Evolutionary conservation across 2,329 filamentous ascomycete genomes (phyloP).

Genomic region (Cadophora sp.): DNA sequence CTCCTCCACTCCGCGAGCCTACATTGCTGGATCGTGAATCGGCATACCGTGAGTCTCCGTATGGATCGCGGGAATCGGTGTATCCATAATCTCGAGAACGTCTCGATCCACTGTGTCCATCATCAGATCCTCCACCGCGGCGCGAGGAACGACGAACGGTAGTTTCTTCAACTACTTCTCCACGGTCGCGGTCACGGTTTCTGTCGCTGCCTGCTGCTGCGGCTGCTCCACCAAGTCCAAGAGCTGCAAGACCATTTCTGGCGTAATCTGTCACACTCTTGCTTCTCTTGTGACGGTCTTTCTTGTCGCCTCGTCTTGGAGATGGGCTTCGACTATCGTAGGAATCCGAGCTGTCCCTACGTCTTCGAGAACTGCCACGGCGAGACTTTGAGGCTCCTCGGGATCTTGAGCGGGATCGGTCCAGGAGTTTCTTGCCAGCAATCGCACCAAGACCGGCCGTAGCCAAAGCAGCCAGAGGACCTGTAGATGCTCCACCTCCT

Average conservation of each 20-base stretch:
- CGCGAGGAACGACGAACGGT: conserved; percentile 30
- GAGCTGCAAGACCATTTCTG: conserved; percentile 65
- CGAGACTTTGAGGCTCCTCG: conserved; percentile 41
- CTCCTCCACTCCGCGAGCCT: conserved; percentile 32
- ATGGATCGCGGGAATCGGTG: conserved; percentile 38
- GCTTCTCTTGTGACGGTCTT: conserved; percentile 62
- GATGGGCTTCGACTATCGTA: conserved; percentile 45
- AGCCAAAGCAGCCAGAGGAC: conserved; percentile 65
- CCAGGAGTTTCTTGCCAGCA: conserved; percentile 65
- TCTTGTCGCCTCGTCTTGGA: conserved; percentile 34
- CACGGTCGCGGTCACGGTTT: conserved; percentile 34
- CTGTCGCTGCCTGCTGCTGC: conserved; percentile 35
- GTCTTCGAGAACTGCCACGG: conserved; percentile 47
- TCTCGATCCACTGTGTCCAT: conserved; percentile 35
- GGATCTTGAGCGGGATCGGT: conserved; percentile 57
- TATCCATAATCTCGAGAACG: conserved; percentile 38
- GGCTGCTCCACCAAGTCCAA: conserved; percentile 62
- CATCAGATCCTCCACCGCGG: conserved; percentile 35
- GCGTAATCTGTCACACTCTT: conserved; percentile 70
- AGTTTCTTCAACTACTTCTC: conserved; percentile 40
- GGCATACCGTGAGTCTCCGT: conserved; percentile 41
- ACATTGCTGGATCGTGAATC: conserved; percentile 41
- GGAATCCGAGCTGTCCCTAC: conserved; percentile 42
- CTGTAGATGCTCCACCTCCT: conserved; percentile 50
- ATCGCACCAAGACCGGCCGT: conserved; percentile 67